Percentiles rank a stretch among this genome's conserved stretches.
phyloP scores from a whole-genome alignment of 2,329 filamentous ascomycete species.

The Ilyonectria mors-panacis region DNA sequence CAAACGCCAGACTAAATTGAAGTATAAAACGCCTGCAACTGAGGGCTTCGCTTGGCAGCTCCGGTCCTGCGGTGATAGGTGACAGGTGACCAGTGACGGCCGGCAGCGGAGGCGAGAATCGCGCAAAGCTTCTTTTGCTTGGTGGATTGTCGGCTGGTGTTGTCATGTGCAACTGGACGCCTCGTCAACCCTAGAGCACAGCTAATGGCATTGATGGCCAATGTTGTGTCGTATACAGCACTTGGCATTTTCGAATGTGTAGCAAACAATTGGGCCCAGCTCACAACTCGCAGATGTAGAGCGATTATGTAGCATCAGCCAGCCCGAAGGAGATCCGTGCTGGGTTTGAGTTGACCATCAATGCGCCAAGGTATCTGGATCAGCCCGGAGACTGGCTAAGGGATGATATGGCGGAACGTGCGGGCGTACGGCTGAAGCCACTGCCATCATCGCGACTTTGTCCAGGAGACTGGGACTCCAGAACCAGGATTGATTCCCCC shows the following conservation, averaged over 20 bases:
- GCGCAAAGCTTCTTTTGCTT: conserved; percentile 3
- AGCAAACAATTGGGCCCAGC: conserved; percentile 18
- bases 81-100: conserved; percentile 7
- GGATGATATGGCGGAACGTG: conserved; percentile 5
- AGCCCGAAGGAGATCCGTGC: conserved; percentile 13
- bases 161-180: conserved; percentile 12
- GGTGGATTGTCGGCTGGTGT: conserved; percentile 1
- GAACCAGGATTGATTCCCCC: conserved; percentile 6
- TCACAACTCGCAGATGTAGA: conserved; percentile 1
- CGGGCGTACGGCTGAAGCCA: conserved; percentile 17
- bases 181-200: not conserved
- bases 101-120: conserved; percentile 11
- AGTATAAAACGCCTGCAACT: not conserved
- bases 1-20: not conserved
- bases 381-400: not conserved
- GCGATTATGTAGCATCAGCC: conserved; percentile 2
- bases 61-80: not conserved
- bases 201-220: not conserved
- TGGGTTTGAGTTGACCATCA: not conserved
- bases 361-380: conserved; percentile 14
- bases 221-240: conserved; percentile 10
- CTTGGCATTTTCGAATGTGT: not conserved
- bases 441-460: conserved; percentile 2
- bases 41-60: conserved; percentile 7
- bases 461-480: conserved; percentile 5